phyloP scores from a whole-genome alignment of 2,329 filamentous ascomycete genomes.

The Colletotrichum limetticola region DNA sequence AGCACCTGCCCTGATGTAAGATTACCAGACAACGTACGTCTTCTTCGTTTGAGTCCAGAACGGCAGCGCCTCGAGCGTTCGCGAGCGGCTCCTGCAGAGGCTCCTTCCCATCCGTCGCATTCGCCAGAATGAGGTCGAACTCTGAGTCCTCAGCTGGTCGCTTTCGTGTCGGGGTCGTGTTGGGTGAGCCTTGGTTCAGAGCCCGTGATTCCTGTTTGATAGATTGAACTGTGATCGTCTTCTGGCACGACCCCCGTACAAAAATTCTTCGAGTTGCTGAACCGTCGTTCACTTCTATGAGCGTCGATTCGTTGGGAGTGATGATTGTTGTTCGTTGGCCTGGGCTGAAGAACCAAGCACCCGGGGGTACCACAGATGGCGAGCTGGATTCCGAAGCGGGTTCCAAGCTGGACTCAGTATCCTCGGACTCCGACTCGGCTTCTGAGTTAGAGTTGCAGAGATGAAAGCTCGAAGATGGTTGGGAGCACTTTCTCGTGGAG shows the following conservation, averaged over 20 bases:
- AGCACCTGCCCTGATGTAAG: neutral
- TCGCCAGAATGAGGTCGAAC: conserved; percentile 43
- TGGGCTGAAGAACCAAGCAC: neutral
- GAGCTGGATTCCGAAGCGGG: neutral
- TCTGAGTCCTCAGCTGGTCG: conserved; percentile 44
- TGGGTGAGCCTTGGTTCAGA: neutral
- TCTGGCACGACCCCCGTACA: neutral
- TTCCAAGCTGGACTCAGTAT: too few species aligned
- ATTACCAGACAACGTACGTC: neutral
- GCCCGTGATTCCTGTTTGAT: neutral
- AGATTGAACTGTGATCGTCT: neutral
- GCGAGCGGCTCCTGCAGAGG: neutral
- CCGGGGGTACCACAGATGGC: neutral
- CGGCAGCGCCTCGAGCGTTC: neutral
- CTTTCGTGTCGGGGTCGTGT: conserved; percentile 38
- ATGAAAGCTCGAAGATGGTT: neutral
- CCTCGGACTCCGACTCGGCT: too few species aligned
- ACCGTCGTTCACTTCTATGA: neutral
- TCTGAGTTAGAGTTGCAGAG: neutral
- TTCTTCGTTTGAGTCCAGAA: neutral
- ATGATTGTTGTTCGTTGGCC: neutral
- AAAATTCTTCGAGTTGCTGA: neutral
- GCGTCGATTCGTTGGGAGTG: neutral
- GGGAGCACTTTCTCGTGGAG: neutral
- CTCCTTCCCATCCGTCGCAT: neutral